Evolutionary conservation across 495 filamentous ascomycete genomes (phyloP), one percentile per base, ranked within the genome.

Genomic region (Aspergillus asperescens): DNA sequence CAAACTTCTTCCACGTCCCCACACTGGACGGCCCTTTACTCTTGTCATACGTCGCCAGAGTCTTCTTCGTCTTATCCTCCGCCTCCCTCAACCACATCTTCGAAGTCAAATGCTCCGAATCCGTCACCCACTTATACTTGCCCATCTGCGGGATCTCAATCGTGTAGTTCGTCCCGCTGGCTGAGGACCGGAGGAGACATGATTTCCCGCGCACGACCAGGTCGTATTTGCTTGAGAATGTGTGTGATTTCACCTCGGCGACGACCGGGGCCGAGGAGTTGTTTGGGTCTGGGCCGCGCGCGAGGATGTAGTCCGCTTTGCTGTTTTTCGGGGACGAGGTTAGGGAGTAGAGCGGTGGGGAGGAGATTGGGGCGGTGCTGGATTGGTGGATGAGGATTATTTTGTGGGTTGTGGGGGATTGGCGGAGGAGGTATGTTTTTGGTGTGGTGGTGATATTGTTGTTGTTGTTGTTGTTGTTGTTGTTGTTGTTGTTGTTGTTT

Each of bases 41-140:
- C 41, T 44, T 44, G 10, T 29, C 41, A 15, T 44, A 44, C 7
- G 22, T 25, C 24, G 41, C 41, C 2, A 44, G 41, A 4, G 29
- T 24, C 16, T 18, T 25, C 7, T 25, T 27, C 3, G 2, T 15
- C 25, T 44, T 24, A 44, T 44, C 41, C n/a, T 44, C n/a, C n/a
- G n/a, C n/a, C n/a, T n/a, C n/a, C n/a, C n/a, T 44, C 12, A 44
- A 15, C 41, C 24, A 28, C 41, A 44, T 44, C 41, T 44, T 44
- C 13, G 13, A 8, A 13, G 10, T 29, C 13, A 44, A 7, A 5
- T 27, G 7, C 8, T 43, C 24, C 12, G 22, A 6, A 8, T 44
- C n/a, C 16, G 37, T 40, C 3, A 3, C 3, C 41, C 41, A 44
- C 24, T 15, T 25, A 13, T 29, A 44, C 12, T 1, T 18, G 0